Evolutionary conservation across 148 eudicot species (phyloP), one percentile per base, ranked within the genome.

Genomic region (Cornus suecica): DNA sequence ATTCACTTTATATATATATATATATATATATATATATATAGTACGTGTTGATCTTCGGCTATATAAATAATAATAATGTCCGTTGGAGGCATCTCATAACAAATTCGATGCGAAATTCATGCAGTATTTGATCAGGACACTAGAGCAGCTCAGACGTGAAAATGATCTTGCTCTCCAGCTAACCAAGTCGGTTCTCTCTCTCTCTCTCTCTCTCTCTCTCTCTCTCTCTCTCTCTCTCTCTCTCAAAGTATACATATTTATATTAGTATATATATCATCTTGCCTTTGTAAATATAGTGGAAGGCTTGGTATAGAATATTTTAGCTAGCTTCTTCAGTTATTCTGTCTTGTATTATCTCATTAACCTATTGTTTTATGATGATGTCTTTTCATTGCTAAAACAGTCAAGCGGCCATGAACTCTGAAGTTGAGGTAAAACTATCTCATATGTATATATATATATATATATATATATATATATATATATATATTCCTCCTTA

Each of bases 71-170:
- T 32, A 32, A 32, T 32, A 32, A 32, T 2, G 34, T 32, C 34
- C 5, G 5, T 2, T 32, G 10, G 9, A 48, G 54, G 54, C 2
- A 2, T 4, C 8, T 73, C 26, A 10, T 25, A 37, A 15, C 3
- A 15, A 63, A 65, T 11, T 63, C 42, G 25, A 5, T 1, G 27
- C 23, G 6, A 32, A 32, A 28, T 60, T 58, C 0, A n/a, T 85
- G 83, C 80, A 91, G 92, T 83, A 81, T 77, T 60, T 91, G 56
- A 81, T 91, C 27, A 79, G 65, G 80, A 84, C 84, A 20, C 70
- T 91, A 3, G 83, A 83, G 70, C 87, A 84, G 72, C 78, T 91
- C 42, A 91, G 84, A 87, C 83, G 62, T 30, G 93, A 91, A 76
- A 86, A 89, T 78, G 97, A 88, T 73, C 73, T 86, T 61, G 84